Percentiles rank a stretch among this genome's conserved stretches.
Evolutionary conservation across 2,329 filamentous ascomycete genomes (phyloP).

Genomic region (Pseudogymnoascus verrucosus): DNA sequence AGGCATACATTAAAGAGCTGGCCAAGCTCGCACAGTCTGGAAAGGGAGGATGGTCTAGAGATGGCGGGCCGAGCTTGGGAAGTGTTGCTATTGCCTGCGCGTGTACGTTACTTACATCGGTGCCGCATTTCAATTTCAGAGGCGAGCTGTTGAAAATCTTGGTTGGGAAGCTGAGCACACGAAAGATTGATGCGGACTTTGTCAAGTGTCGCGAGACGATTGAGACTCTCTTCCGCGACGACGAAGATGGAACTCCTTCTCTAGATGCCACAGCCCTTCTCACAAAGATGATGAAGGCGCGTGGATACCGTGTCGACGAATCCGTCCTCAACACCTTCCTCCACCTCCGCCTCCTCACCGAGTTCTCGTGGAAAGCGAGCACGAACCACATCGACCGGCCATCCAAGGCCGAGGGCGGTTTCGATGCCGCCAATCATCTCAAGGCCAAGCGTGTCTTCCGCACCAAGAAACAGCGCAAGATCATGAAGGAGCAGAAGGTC

Average conservation of each 20-base stretch:
- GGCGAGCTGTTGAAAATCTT: constrained; percentile 80
- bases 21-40: constrained; percentile 56
- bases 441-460: constrained; percentile 78
- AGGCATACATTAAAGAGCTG: constrained; percentile 72
- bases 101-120: constrained; percentile 69
- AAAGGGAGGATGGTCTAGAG: constrained; percentile 29
- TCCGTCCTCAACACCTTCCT: constrained; percentile 85
- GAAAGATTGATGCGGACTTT: constrained; percentile 66
- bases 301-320: constrained; percentile 76
- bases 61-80: constrained; percentile 45
- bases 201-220: constrained; percentile 69
- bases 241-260: constrained; percentile 83
- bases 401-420: constrained; percentile 35
- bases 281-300: constrained; percentile 90
- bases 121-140: constrained; percentile 97
- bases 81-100: constrained; percentile 78
- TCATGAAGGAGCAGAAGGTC: constrained; percentile 74
- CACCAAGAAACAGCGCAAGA: constrained; percentile 80
- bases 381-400: constrained; percentile 61
- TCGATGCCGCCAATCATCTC: constrained; percentile 44
- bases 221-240: constrained; percentile 73
- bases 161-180: constrained; percentile 70
- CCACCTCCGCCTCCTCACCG: constrained; percentile 76
- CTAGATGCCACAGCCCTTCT: constrained; percentile 79
- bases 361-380: constrained; percentile 80